Evolutionary conservation across 2,329 filamentous ascomycete species (phyloP), one percentile per base, ranked within the genome.

Genomic region (Fulvia fulva): DNA sequence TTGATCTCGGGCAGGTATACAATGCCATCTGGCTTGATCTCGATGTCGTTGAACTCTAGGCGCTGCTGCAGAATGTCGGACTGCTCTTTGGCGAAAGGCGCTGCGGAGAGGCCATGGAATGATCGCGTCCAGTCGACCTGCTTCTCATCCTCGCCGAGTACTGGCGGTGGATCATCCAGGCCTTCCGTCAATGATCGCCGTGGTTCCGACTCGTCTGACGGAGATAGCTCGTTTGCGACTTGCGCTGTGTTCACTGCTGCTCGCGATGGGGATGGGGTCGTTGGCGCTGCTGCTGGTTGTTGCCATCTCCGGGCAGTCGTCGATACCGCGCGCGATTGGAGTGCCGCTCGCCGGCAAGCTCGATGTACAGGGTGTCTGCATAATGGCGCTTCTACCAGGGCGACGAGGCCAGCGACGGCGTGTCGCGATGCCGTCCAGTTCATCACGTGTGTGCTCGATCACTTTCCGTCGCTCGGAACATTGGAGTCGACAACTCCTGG

Each of bases 1-100:
- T 97, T 97, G 80, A 99, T 97, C 81, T 99, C 94, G 12, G 94
- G 94, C 58, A 99, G 80, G 74, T 97, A 99, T 59, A 97, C 80
- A 66, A 99, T 93, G 32, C 94, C 94, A 77, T 99, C 94, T 30
- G 94, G 93, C 79, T 99, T 99, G 72, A 99, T 88, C 79, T 99
- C 94, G 56, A 99, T 87, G 75, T 97, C 93, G 50, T 87, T 82
- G 0, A 83, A 77, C 55, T 85, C 77, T 12, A 96, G 73, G 1
- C 87, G 85, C 57, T 83, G 79, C 62, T 89, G 82, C 49, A 97
- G 81, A 21, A 90, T 81, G 16, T 85, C 81, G 9, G 84, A 81
- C 54, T 87, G 83, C 74, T 91, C 87, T 47, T 84, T 77, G 3
- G 85, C 79, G 74, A 96, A 96, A 0, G 90, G 82, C 32, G 79